phyloP scores from a whole-genome alignment of 2,329 filamentous ascomycete species.

The Cordyceps militaris region DNA sequence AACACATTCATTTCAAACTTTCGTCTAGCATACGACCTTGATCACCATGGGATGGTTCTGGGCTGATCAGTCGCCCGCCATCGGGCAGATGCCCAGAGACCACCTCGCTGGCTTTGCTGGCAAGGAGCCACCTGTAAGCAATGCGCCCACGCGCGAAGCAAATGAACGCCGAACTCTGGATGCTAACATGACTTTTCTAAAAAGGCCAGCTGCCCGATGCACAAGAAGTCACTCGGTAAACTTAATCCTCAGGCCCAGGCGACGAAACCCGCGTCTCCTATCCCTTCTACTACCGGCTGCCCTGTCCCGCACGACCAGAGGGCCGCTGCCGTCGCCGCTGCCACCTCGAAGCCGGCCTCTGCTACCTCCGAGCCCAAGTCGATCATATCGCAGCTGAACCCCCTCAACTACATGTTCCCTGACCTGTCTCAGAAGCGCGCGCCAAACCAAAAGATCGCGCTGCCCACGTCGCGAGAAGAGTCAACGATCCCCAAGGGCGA shows the following conservation, averaged over 20 bases:
- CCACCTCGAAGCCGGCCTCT: neutral
- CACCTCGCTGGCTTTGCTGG: constrained; percentile 24
- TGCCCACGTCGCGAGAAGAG: constrained; percentile 74
- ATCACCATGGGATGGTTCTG: constrained; percentile 56
- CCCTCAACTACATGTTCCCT: constrained; percentile 92
- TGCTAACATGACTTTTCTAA: constrained; percentile 17
- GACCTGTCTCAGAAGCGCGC: constrained; percentile 75
- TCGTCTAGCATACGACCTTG: neutral
- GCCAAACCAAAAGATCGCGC: constrained; percentile 60
- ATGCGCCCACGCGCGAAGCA: neutral
- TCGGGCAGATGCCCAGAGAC: constrained; percentile 27
- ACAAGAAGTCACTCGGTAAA: constrained; percentile 45
- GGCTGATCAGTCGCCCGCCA: constrained; percentile 41
- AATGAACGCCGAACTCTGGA: neutral
- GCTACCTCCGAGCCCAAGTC: constrained; percentile 31
- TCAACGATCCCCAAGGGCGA: constrained; percentile 89
- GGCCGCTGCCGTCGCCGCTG: constrained; percentile 7
- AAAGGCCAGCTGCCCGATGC: constrained; percentile 52
- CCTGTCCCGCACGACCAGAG: constrained; percentile 38
- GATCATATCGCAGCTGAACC: constrained; percentile 51
- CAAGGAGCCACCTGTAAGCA: constrained; percentile 28
- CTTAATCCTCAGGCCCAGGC: constrained; percentile 28
- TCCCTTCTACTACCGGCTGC: constrained; percentile 32
- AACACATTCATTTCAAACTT: neutral
- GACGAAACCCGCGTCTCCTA: constrained; percentile 16